Base-by-base conservation (phyloP, 768 basidiomycete genomes). In the Leccinum olivaceopallidum region DNA sequence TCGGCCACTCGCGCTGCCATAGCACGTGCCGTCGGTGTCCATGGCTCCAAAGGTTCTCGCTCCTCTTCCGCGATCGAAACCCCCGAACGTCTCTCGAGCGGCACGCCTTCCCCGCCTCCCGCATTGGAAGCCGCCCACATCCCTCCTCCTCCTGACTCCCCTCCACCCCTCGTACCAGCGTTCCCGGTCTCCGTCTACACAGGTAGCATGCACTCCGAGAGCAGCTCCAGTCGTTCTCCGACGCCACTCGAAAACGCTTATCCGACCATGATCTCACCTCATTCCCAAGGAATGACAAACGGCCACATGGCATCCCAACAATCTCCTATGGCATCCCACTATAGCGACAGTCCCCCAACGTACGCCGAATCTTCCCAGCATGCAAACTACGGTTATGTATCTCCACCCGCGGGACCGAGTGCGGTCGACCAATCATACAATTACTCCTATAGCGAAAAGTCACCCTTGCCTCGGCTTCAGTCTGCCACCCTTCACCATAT, bases 1-100 rank as follows among this genome's bases (percentile, higher is more conserved):
- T 73, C 79, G 12, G 77, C 79, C 26, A 82, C 85, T 2, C 81
- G 88, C 44, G 82, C 84, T n/a, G 81, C 84, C 12, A 81, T 83
- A 55, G 78, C 80, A 36, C 81, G 83, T 56, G 76, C 77, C 32
- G 71, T 75, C 57, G 73, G 70, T 30, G 69, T 61, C 7, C 59
- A 55, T 37, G 66, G 69, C 8, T 24, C 65, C 59, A 73, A 69
- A 67, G 59, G 51, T 14, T 57, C 60, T 63, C 74, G 74, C 3
- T 54, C 73, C 7, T 59, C 73, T 2, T 69, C 69, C 50, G 61
- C 67, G 0, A 61, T 71, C 22, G 56, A 68, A 0, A 61, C 70
- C 5, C 67, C 69, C 28, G 74, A 75, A 42, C 73, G 72, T 24
- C 39, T 65, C 2, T 66, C 70, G 13, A 65, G 64, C 48, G 63